Percentiles rank a stretch among this genome's conserved stretches.
Conservation (phyloP, 768 basidiomycete species). For the Psilocybe cubensis region DNA sequence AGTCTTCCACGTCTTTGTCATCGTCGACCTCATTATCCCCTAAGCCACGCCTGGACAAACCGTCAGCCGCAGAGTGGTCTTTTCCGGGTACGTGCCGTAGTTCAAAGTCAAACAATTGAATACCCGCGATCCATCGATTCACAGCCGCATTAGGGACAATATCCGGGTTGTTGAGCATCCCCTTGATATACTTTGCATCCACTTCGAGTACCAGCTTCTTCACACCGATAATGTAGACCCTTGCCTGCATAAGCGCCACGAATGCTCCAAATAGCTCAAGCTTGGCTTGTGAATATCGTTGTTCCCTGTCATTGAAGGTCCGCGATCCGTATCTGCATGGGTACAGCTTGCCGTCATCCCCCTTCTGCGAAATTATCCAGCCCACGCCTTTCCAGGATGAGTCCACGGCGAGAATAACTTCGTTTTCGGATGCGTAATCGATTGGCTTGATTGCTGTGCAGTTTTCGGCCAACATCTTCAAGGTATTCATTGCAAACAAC, state of each 20-base stretch:
- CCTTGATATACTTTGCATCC: constrained; percentile 33
- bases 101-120: constrained; percentile 37
- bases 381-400: constrained; percentile 17
- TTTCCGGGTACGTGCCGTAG: constrained; percentile 36
- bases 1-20: background rate
- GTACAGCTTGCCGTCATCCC: constrained; percentile 6
- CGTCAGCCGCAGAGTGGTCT: no score
- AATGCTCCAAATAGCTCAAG: constrained; percentile 32
- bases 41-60: background rate
- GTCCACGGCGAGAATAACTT: constrained; percentile 18
- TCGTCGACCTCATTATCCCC: background rate
- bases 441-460: constrained; percentile 14
- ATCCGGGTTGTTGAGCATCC: constrained; percentile 43
- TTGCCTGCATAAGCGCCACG: constrained; percentile 14
- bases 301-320: constrained; percentile 9
- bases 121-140: constrained; percentile 44
- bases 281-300: constrained; percentile 31
- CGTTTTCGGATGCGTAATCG: constrained; percentile 7
- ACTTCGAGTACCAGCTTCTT: constrained; percentile 28
- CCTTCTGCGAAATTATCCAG: constrained; percentile 13
- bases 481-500: constrained; percentile 12
- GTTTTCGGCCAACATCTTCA: background rate
- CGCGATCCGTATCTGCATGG: constrained; percentile 10
- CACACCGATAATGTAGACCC: constrained; percentile 29
- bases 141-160: constrained; percentile 36